phyloP scores from a whole-genome alignment of 768 basidiomycete genomes.

The Lepiota brunneoincarnata region DNA sequence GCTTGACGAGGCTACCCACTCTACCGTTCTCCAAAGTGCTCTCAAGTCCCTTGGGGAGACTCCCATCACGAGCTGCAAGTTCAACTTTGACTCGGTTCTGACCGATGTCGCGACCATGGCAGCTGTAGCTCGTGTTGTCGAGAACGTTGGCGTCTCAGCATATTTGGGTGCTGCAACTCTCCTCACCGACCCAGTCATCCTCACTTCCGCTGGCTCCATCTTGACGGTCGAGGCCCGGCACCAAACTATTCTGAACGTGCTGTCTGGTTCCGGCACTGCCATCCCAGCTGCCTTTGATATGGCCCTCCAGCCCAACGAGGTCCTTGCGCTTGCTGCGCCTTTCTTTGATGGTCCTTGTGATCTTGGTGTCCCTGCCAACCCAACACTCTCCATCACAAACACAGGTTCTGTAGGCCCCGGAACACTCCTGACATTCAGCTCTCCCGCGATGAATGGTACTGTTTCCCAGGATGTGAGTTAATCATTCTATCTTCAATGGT shows the following conservation, averaged over 20 bases:
- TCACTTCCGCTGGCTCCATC: conserved; percentile 70
- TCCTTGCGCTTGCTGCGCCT: conserved; percentile 63
- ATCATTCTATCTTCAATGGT: background rate
- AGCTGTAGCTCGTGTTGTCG: conserved; percentile 68
- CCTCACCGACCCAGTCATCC: conserved; percentile 54
- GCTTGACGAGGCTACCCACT: conserved; percentile 61
- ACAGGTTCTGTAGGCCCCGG: conserved; percentile 54
- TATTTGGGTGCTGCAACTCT: conserved; percentile 74
- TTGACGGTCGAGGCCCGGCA: conserved; percentile 84
- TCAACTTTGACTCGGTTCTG: conserved; percentile 64
- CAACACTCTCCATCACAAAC: conserved; percentile 61
- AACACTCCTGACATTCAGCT: conserved; percentile 60
- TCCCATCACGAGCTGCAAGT: conserved; percentile 58
- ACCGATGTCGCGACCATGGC: conserved; percentile 70
- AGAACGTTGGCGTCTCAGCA: conserved; percentile 72
- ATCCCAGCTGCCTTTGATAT: conserved; percentile 75
- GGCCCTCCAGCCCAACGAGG: conserved; percentile 63
- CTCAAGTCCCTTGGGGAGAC: conserved; percentile 51
- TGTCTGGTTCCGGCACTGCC: conserved; percentile 53
- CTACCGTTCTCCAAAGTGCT: conserved; percentile 47
- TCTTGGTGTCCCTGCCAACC: conserved; percentile 58
- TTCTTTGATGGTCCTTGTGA: conserved; percentile 70
- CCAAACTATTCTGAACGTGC: conserved; percentile 70
- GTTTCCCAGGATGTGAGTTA: conserved; percentile 38
- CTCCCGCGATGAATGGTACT: conserved; percentile 51